Percentiles rank a stretch among this genome's conserved stretches.
phyloP scores from a whole-genome alignment of 345 rosid species.

The Mallotus nudiflorus region DNA sequence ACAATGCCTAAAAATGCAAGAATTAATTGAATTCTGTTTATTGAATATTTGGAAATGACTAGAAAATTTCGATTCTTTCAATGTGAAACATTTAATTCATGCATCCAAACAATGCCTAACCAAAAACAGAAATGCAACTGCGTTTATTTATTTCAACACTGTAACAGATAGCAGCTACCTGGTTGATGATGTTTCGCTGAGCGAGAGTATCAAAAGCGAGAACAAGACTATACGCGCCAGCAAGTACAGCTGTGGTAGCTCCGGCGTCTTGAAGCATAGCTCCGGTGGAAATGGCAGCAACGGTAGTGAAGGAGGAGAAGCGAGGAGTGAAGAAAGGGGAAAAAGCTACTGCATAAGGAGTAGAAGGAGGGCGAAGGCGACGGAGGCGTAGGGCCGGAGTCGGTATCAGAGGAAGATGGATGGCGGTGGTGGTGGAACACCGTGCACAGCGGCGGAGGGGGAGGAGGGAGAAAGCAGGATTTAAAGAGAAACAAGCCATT shows the following conservation, averaged over 20 bases:
- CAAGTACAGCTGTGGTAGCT: constrained; percentile 65
- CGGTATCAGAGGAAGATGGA: neutral
- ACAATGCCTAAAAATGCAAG: too few species aligned
- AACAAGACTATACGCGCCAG: constrained; percentile 75
- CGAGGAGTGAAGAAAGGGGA: constrained; percentile 4
- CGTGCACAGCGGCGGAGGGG: neutral
- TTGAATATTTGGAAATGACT: too few species aligned
- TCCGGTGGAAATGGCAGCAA: constrained; percentile 18
- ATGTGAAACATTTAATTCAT: too few species aligned
- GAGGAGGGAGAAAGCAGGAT: neutral
- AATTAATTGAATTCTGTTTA: too few species aligned
- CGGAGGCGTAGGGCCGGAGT: neutral
- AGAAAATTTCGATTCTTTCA: too few species aligned
- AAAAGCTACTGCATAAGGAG: neutral
- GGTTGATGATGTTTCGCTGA: constrained; percentile 54
- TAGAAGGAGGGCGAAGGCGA: neutral
- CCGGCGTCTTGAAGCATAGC: constrained; percentile 57
- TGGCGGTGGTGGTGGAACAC: neutral
- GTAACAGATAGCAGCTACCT: constrained; percentile 35
- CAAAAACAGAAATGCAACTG: too few species aligned
- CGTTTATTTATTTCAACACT: too few species aligned
- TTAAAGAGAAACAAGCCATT: neutral
- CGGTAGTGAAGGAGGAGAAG: neutral
- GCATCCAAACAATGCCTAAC: too few species aligned
- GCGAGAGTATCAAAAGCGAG: constrained; percentile 65